These are phyloP conservation scores for Euphorbia corollata DNA, from an alignment of 441 rosid species.

Conservation along the genomic window DNA sequence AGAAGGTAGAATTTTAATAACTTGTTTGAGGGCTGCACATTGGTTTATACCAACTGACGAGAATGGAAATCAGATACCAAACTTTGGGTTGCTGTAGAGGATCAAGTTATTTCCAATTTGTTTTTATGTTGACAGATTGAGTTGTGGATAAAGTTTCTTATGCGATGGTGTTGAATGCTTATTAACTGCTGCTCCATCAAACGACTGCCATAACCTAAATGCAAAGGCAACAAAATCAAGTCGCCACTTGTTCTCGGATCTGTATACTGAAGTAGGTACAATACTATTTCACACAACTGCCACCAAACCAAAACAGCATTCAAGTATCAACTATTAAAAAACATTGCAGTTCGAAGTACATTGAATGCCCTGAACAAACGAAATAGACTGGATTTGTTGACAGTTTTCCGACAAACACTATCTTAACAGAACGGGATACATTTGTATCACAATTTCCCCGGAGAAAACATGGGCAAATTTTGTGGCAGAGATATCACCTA, in stretches of 20 bases:
- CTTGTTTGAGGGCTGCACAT: too few relatives aligned
- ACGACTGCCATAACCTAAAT: too few relatives aligned
- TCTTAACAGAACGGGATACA: not conserved
- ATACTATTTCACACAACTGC: not conserved
- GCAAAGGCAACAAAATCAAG: not conserved
- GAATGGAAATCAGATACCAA: too few relatives aligned
- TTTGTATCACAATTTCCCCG: not conserved
- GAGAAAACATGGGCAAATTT: not conserved
- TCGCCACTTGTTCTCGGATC: too few relatives aligned
- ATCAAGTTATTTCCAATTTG: too few relatives aligned
- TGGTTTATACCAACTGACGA: too few relatives aligned
- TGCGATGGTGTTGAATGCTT: too few relatives aligned
- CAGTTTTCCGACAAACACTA: not conserved
- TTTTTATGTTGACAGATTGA: too few relatives aligned
- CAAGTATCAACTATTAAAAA: not conserved
- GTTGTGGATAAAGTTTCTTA: too few relatives aligned
- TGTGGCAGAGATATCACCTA: not conserved
- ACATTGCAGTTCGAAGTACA: not conserved
- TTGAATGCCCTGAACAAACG: not conserved
- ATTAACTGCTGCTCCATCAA: too few relatives aligned
- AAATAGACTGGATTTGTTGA: not conserved
- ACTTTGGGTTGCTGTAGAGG: too few relatives aligned
- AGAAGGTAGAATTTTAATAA: too few relatives aligned
- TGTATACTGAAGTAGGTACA: not conserved
- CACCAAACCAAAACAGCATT: not conserved